Evolutionary conservation across 768 basidiomycete species (phyloP).

Genomic region (Termitomyces sp.): DNA sequence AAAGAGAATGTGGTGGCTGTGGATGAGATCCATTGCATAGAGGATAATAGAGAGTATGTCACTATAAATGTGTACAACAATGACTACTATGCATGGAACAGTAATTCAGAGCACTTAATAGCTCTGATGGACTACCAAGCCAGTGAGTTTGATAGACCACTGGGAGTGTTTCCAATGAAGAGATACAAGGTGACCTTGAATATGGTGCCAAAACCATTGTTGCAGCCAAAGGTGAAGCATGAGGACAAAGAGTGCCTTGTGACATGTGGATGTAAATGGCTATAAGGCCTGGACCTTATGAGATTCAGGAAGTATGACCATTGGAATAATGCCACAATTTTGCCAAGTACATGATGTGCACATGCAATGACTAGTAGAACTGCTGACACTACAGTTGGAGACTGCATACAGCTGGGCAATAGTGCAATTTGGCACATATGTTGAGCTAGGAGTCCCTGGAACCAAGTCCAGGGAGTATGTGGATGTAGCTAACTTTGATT

Average conservation of each 20-base stretch:
- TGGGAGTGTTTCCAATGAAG: neutral
- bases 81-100: no score
- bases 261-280: neutral
- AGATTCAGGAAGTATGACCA: slow-evolving; percentile 21
- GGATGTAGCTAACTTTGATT: neutral
- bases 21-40: no score
- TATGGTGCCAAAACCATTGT: no score
- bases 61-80: no score
- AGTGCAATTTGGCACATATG: neutral
- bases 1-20: no score
- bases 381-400: neutral
- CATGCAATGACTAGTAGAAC: neutral
- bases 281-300: slow-evolving; percentile 13
- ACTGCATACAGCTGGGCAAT: neutral
- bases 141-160: neutral
- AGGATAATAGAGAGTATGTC: no score
- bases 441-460: neutral
- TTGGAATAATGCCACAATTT: neutral
- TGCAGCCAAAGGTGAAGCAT: neutral
- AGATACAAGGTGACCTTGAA: no score
- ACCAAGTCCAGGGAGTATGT: slow-evolving; percentile 7
- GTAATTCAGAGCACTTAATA: neutral
- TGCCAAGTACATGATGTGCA: neutral
- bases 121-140: neutral
- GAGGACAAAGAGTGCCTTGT: neutral